Evolutionary conservation across 257 asterid species (phyloP).

Genomic region (Nyctanthes arbortristis): DNA sequence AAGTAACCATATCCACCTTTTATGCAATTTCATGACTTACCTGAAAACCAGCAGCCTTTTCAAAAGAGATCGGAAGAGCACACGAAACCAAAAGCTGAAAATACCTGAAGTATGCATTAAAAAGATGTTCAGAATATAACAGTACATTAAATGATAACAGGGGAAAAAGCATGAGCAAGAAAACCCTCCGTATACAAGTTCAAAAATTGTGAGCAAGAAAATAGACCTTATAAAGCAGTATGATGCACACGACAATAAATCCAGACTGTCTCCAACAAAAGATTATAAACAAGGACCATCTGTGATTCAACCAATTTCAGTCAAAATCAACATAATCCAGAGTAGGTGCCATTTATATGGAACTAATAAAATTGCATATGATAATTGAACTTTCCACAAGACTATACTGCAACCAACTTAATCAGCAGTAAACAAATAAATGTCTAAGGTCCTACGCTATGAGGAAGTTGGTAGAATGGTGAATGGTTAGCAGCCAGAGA

Average conservation of each 20-base stretch:
- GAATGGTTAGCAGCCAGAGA: too few relatives aligned
- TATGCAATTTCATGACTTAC: conserved; percentile 31
- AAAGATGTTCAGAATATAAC: conserved; percentile 18
- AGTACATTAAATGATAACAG: conserved; percentile 7
- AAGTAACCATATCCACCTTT: too few relatives aligned
- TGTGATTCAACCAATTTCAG: conserved; percentile 56
- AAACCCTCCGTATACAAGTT: conserved; percentile 35
- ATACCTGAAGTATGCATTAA: conserved; percentile 50
- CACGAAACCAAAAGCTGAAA: conserved; percentile 83
- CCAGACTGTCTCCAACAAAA: conserved; percentile 67
- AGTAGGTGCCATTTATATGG: conserved; percentile 22
- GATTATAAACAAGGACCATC: conserved; percentile 55
- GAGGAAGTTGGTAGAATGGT: not conserved
- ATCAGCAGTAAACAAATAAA: not conserved
- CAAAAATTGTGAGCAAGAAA: conserved; percentile 50
- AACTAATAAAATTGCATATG: conserved; percentile 15
- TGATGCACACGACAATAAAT: conserved; percentile 53
- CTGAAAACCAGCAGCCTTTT: conserved; percentile 90
- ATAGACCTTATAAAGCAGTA: conserved; percentile 65
- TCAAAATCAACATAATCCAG: conserved; percentile 44
- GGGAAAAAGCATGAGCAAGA: conserved; percentile 1
- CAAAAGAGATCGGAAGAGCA: conserved; percentile 85
- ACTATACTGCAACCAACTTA: conserved; percentile 14
- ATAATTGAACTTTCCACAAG: conserved; percentile 19
- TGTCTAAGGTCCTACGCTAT: conserved; percentile 1